A percentile compares a stretch with the other conserved stretches of the same genome.
Conservation (phyloP, 148 eudicot species). For the Pharnaceum exiguum region DNA sequence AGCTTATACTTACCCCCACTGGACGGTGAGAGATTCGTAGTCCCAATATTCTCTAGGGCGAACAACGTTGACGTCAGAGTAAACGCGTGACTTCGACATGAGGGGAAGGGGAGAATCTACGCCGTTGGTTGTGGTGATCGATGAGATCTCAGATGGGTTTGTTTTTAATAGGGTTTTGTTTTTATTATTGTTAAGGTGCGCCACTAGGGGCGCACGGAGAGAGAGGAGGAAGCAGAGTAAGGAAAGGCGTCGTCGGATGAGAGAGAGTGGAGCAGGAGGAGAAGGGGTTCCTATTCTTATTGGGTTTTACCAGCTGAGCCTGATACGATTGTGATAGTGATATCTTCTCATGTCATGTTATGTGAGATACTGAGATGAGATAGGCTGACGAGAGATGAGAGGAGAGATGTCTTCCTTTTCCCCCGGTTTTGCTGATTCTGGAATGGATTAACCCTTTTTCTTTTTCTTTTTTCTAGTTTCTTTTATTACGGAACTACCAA, state of each 20-base stretch:
- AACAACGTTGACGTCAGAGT: conserved; percentile 65
- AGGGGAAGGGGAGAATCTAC: conserved; percentile 11
- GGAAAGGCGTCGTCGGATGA: conserved; percentile 20
- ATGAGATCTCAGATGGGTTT: background rate
- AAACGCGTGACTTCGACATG: conserved; percentile 78
- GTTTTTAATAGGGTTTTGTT: conserved; percentile 11
- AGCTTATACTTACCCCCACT: conserved; percentile 98
- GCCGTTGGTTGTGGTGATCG: conserved; percentile 8
- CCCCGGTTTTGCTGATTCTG: too few relatives aligned
- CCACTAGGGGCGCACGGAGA: conserved; percentile 32
- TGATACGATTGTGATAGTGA: too few relatives aligned
- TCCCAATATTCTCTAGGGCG: conserved; percentile 79
- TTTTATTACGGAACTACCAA: too few relatives aligned
- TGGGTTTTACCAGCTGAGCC: background rate
- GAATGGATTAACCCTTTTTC: too few relatives aligned
- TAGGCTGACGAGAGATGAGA: background rate
- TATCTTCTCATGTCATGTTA: conserved; percentile 19
- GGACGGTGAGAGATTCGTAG: conserved; percentile 67
- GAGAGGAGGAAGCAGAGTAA: conserved; percentile 17
- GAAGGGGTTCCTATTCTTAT: background rate
- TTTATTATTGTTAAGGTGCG: too few relatives aligned
- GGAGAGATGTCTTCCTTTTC: too few relatives aligned
- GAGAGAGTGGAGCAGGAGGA: conserved; percentile 9
- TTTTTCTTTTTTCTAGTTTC: too few relatives aligned
- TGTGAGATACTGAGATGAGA: background rate